Base-by-base conservation (phyloP, 352 stramenopile genomes). In the Pythium aquatile region DNA sequence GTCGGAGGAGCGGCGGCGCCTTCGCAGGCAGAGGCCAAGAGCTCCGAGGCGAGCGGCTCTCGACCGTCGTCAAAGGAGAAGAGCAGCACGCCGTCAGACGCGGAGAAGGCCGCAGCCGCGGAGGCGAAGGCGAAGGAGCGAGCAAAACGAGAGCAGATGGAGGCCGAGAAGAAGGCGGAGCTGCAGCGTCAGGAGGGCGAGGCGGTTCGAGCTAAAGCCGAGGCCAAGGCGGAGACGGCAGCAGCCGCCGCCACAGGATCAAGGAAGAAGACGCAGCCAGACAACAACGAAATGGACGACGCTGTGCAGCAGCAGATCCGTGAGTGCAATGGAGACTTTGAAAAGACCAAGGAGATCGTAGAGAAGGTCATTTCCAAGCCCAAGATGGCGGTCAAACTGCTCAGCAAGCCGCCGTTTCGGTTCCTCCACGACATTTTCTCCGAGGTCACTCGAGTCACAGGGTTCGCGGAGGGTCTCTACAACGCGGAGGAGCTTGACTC, bases 401-500 rank as follows among this genome's bases (percentile, higher is more conserved):
- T 96, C 20, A 77, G 75, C 47, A 96, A 95, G 55, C 89, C 89
- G 16, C 89, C 89, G 17, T 97, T 97, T 68, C 87, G 87, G 24
- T 97, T 96, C 66, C 71, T 96, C 32, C 87, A 97, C 61, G 87
- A 96, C 61, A 78, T 96, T 32, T 71, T 95, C 39, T 88, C 79
- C 9, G 87, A 94, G 66, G 66, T 96, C 44, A 94, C 79, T 40
- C 84, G 81, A 29, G 68, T 76, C 42, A 97, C 87, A 52, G 81
- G 85, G 1, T 97, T 97, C 68, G 87, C 75, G 13, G 83, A 93
- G 1, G 91, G 91, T 3, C 76, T 97, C 2, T 98, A 85, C 73
- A 79, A 66, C 13, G 83, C 70, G 8, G 85, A 96, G 13, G 90
- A 98, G 74, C 79, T 97, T 46, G 87, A 98, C 70, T 95, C 89